phyloP scores from a whole-genome alignment of 2,329 filamentous ascomycete species.

The Scedosporium dehoogii region DNA sequence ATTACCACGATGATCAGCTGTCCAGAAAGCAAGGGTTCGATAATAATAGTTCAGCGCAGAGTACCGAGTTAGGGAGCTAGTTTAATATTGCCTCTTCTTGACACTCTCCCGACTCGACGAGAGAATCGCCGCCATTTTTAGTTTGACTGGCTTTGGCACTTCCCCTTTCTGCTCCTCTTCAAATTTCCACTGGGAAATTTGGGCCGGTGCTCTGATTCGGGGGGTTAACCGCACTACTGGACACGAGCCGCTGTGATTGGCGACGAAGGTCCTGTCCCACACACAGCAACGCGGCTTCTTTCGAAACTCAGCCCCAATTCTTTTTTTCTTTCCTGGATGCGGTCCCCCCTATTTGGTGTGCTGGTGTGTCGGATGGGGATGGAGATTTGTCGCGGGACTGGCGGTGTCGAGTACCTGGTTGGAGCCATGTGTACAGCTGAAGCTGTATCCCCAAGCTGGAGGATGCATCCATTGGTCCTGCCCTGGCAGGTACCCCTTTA shows the following conservation, averaged over 20 bases:
- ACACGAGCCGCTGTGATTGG: conserved; percentile 3
- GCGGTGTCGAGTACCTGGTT: background rate
- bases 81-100: background rate
- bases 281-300: background rate
- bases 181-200: conserved; percentile 1
- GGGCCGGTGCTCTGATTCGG: background rate
- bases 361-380: too few species aligned
- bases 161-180: background rate
- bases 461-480: background rate
- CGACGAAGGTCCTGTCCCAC: background rate
- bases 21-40: background rate
- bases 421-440: background rate
- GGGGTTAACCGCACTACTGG: background rate
- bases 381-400: background rate
- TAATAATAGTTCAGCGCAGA: background rate
- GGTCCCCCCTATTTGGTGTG: background rate
- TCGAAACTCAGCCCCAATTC: background rate
- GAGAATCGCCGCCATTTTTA: background rate
- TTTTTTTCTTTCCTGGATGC: background rate
- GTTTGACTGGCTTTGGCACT: background rate
- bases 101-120: conserved; percentile 1
- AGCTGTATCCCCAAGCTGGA: background rate
- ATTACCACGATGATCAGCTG: conserved; percentile 1
- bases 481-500: background rate
- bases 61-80: background rate